phyloP scores from a whole-genome alignment of 257 asterid genomes.

The Solanum virginianum region DNA sequence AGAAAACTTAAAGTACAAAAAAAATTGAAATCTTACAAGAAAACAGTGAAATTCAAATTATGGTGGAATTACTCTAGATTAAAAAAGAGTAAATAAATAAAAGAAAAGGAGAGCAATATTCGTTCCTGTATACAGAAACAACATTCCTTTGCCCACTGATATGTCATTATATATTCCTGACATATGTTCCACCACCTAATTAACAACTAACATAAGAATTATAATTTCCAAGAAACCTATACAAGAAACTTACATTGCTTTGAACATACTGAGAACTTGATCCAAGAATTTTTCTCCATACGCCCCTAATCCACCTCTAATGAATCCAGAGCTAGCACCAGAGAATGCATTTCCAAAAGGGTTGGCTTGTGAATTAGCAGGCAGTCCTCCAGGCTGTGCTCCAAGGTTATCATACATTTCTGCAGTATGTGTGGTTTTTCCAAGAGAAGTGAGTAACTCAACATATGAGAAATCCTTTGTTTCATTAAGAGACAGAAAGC shows the following conservation, averaged over 20 bases:
- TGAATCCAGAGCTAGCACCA: conserved; percentile 5
- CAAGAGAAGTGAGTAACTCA: background rate
- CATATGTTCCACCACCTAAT: background rate
- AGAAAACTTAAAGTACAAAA: background rate
- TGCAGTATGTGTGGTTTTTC: background rate
- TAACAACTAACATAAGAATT: background rate
- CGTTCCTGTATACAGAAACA: background rate
- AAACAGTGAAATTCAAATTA: background rate
- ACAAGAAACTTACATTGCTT: background rate
- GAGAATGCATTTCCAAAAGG: background rate
- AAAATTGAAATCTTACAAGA: background rate
- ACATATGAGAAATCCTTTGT: background rate
- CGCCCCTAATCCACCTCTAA: background rate
- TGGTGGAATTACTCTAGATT: background rate
- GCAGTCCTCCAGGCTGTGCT: background rate
- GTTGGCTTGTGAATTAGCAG: background rate
- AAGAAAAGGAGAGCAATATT: background rate
- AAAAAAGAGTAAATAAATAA: background rate
- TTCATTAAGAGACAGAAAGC: background rate
- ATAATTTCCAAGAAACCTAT: background rate
- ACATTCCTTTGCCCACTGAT: background rate
- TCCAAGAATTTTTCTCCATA: conserved; percentile 7
- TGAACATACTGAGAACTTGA: conserved; percentile 10
- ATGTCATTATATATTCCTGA: background rate
- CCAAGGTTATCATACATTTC: conserved; percentile 2